Evolutionary conservation across 225 moss, liverwort and hornwort genomes (phyloP).

Genomic region (Antitrichia curtipendula): DNA sequence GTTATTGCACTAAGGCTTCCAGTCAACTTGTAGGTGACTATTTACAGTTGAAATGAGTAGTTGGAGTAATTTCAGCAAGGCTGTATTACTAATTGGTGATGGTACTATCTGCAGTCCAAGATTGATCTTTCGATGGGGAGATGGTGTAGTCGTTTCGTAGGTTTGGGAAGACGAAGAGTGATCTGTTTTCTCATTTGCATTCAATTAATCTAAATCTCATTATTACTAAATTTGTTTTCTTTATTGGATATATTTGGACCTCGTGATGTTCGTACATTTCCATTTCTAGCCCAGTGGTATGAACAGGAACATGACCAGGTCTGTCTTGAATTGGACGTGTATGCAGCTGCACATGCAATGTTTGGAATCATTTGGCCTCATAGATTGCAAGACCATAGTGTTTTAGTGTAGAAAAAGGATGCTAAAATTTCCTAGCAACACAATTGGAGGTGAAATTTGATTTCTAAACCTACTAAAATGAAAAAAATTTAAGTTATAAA

Average conservation of each 20-base stretch:
- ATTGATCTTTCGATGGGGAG: not conserved
- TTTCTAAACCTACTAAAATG: too few species aligned
- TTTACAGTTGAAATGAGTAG: not conserved
- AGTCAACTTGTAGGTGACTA: not conserved
- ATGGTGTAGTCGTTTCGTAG: not conserved
- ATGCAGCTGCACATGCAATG: conserved; percentile 44
- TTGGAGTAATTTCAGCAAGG: conserved; percentile 26
- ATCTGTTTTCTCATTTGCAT: not conserved
- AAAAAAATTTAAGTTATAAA: too few species aligned
- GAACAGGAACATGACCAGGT: not conserved
- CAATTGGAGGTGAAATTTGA: too few species aligned
- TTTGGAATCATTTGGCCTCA: too few species aligned
- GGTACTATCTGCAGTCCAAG: conserved; percentile 5
- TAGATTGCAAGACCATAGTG: too few species aligned
- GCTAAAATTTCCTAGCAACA: too few species aligned
- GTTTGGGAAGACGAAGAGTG: not conserved
- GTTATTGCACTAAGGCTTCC: not conserved
- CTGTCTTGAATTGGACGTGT: not conserved
- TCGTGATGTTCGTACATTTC: not conserved
- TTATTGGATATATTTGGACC: not conserved
- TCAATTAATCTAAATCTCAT: not conserved
- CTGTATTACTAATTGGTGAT: conserved; percentile 25
- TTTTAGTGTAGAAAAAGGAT: too few species aligned
- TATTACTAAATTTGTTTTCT: not conserved
- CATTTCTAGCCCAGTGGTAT: not conserved